phyloP scores from a whole-genome alignment of 805 yeast species.

The Metschnikowia kofuensis region DNA sequence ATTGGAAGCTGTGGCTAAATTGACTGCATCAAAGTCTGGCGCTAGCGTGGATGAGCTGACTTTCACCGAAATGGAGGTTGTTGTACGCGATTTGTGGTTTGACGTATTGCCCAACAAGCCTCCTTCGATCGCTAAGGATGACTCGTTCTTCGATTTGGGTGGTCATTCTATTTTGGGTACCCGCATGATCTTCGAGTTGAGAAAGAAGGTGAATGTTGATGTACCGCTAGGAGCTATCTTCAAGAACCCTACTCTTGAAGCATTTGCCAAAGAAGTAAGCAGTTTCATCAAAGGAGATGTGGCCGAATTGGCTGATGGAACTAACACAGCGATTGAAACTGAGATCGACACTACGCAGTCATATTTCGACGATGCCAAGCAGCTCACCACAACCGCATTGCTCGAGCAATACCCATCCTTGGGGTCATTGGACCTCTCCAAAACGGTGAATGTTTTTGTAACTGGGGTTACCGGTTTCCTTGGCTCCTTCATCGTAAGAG shows the following conservation, averaged over 20 bases:
- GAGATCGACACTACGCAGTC: slow-evolving; percentile 17
- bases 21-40: slow-evolving; percentile 37
- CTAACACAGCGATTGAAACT: slow-evolving; percentile 23
- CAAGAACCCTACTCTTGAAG: slow-evolving; percentile 80
- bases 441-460: slow-evolving; percentile 62
- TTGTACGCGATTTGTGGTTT: slow-evolving; percentile 81
- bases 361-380: slow-evolving; percentile 75
- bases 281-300: slow-evolving; percentile 50
- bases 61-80: slow-evolving; percentile 62
- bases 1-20: slow-evolving; percentile 66
- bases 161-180: slow-evolving; percentile 98
- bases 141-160: slow-evolving; percentile 94
- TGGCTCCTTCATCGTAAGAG: slow-evolving; percentile 84
- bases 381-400: slow-evolving; percentile 41
- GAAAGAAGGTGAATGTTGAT: slow-evolving; percentile 74
- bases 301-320: slow-evolving; percentile 38
- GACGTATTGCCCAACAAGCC: slow-evolving; percentile 83
- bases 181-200: slow-evolving; percentile 88
- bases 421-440: slow-evolving; percentile 30
- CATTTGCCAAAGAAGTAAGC: slow-evolving; percentile 73
- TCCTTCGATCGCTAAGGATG: slow-evolving; percentile 68
- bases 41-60: slow-evolving; percentile 42
- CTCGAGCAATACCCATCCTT: slow-evolving; percentile 46
- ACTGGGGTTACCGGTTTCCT: slow-evolving; percentile 97
- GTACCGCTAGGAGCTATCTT: slow-evolving; percentile 88